Conservation (phyloP, 2,329 filamentous ascomycete genomes). For the Corniculantispora saksenae region DNA sequence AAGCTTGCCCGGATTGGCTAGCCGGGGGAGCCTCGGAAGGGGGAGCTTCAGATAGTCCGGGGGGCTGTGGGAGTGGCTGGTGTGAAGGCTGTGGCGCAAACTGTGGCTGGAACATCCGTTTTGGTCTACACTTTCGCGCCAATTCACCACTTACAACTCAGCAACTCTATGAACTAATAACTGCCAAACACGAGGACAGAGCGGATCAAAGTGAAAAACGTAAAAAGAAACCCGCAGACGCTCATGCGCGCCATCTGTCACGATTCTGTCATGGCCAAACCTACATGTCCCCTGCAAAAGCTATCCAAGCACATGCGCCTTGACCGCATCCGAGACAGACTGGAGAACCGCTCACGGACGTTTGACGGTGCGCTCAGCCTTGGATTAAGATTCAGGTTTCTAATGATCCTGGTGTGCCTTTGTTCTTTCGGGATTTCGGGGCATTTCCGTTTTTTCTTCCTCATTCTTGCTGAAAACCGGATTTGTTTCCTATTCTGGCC, state of each 20-base stretch:
- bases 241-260: background rate
- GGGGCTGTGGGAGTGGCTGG: background rate
- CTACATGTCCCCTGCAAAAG: background rate
- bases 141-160: background rate
- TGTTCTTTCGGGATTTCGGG: background rate
- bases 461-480: background rate
- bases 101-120: background rate
- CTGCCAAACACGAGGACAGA: too few relatives aligned
- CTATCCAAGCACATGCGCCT: conserved; percentile 6
- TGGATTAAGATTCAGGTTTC: conserved; percentile 13
- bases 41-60: conserved; percentile 10
- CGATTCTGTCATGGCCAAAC: background rate
- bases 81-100: background rate
- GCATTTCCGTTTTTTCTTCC: background rate
- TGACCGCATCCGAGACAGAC: conserved; percentile 13
- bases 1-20: background rate
- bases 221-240: background rate
- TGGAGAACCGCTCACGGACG: conserved; percentile 16
- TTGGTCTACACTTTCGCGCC: too few relatives aligned
- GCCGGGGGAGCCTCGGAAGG: conserved; percentile 2
- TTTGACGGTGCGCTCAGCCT: conserved; percentile 14
- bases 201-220: too few relatives aligned
- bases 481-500: too few relatives aligned
- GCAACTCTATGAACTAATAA: too few relatives aligned
- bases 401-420: background rate